Conservation (phyloP, 2,329 filamentous ascomycete genomes). For the Penicillium sp. region DNA sequence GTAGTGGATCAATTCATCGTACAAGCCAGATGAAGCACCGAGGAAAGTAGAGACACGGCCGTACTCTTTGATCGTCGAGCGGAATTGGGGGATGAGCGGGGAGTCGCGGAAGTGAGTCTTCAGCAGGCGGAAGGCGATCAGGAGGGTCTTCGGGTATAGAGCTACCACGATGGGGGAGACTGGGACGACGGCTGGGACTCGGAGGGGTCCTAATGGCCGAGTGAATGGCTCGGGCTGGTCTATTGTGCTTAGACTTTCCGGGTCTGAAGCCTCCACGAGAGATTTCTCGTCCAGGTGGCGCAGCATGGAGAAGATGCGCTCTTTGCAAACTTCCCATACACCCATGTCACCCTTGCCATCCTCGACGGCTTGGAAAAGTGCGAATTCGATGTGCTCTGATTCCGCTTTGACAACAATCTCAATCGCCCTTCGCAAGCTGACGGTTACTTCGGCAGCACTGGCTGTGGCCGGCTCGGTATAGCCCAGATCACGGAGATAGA, state of each 20-base stretch:
- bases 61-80: conserved; percentile 40
- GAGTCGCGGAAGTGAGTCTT: conserved; percentile 43
- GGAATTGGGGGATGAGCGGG: conserved; percentile 40
- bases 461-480: conserved; percentile 11
- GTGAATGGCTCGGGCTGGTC: not conserved
- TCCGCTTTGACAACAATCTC: conserved; percentile 31
- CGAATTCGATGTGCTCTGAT: conserved; percentile 30
- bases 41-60: conserved; percentile 45
- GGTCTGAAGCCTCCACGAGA: conserved; percentile 2
- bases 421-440: conserved; percentile 24
- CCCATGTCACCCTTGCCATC: conserved; percentile 33
- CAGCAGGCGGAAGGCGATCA: conserved; percentile 42
- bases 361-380: conserved; percentile 29
- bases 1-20: conserved; percentile 45
- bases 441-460: conserved; percentile 4
- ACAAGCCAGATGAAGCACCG: conserved; percentile 42
- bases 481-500: conserved; percentile 18
- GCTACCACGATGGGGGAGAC: conserved; percentile 31
- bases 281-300: conserved; percentile 23
- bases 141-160: conserved; percentile 44
- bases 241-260: not conserved
- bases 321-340: conserved; percentile 41
- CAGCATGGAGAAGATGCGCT: conserved; percentile 42
- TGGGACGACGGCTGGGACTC: conserved; percentile 34
- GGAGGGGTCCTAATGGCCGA: conserved; percentile 15